phyloP scores from a whole-genome alignment of 768 basidiomycete species.

The Russula virescens region DNA sequence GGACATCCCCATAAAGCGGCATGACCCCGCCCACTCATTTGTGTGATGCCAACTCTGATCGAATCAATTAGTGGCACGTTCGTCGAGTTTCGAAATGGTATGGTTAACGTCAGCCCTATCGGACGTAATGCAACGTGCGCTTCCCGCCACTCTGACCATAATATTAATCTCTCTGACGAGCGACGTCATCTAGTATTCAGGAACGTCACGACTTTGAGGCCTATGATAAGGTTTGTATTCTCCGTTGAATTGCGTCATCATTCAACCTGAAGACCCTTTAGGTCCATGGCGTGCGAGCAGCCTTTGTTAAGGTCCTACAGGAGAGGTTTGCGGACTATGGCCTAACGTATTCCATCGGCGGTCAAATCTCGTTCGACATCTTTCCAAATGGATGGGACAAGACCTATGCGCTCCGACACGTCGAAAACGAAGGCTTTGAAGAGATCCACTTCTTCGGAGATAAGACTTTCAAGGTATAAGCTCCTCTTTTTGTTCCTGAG shows the following conservation, averaged over 20 bases:
- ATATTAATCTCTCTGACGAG: slow-evolving; percentile 9
- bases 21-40: slow-evolving; percentile 15
- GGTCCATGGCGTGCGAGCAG: slow-evolving; percentile 63
- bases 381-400: slow-evolving; percentile 96
- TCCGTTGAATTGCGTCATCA: not conserved
- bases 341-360: slow-evolving; percentile 89
- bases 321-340: slow-evolving; percentile 81
- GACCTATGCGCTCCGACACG: slow-evolving; percentile 79
- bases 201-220: slow-evolving; percentile 76
- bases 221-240: slow-evolving; percentile 68
- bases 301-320: slow-evolving; percentile 69
- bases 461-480: slow-evolving; percentile 65
- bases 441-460: slow-evolving; percentile 99
- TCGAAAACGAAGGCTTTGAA: slow-evolving; percentile 80
- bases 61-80: slow-evolving; percentile 75
- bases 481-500: slow-evolving; percentile 2
- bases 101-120: slow-evolving; percentile 96
- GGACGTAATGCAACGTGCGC: slow-evolving; percentile 91
- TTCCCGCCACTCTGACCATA: slow-evolving; percentile 1
- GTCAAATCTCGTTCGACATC: slow-evolving; percentile 93
- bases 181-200: slow-evolving; percentile 46
- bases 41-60: not conserved
- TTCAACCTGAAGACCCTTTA: slow-evolving; percentile 28
- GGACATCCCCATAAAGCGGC: slow-evolving; percentile 94
- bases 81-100: slow-evolving; percentile 92